Evolutionary conservation across 805 yeast species (phyloP).

Genomic region (Starmerella gropengiesseri): DNA sequence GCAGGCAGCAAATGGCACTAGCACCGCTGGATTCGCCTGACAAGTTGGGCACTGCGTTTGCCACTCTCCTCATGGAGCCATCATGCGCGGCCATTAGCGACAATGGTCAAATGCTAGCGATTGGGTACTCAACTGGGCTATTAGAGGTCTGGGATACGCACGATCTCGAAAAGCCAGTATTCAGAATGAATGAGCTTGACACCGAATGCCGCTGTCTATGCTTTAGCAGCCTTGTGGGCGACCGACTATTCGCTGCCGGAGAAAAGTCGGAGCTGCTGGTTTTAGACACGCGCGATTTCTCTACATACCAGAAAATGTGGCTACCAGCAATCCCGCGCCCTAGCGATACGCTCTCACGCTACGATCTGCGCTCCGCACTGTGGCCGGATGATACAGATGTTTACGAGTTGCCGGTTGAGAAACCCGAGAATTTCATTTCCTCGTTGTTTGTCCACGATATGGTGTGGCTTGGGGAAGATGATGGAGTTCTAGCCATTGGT

Average conservation of each 20-base stretch:
- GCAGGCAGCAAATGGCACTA: not conserved
- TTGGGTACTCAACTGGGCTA: not conserved
- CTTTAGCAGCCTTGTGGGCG: slow-evolving; percentile 1
- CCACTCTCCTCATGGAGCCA: not conserved
- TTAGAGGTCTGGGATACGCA: slow-evolving; percentile 1
- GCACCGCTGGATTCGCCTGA: not conserved
- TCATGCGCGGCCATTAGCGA: not conserved
- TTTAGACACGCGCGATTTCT: not conserved
- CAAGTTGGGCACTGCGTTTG: not conserved
- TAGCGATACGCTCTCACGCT: slow-evolving; percentile 2
- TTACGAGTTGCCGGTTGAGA: not conserved
- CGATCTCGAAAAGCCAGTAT: not conserved
- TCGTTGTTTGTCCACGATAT: not conserved
- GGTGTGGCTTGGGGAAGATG: not conserved
- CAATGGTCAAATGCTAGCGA: slow-evolving; percentile 2
- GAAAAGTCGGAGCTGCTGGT: not conserved
- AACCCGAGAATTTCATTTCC: not conserved
- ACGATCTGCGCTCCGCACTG: slow-evolving; percentile 1
- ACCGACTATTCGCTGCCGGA: not conserved
- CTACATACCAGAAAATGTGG: not conserved
- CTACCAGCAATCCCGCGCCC: slow-evolving; percentile 1
- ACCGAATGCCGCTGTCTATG: not conserved
- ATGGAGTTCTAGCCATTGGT: not conserved
- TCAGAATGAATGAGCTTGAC: not conserved
- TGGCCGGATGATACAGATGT: not conserved